A percentile compares a stretch with the other conserved stretches of the same genome.
phyloP scores from a whole-genome alignment of 2,329 filamentous ascomycete species.

The Hymenoscyphus fraxineus region DNA sequence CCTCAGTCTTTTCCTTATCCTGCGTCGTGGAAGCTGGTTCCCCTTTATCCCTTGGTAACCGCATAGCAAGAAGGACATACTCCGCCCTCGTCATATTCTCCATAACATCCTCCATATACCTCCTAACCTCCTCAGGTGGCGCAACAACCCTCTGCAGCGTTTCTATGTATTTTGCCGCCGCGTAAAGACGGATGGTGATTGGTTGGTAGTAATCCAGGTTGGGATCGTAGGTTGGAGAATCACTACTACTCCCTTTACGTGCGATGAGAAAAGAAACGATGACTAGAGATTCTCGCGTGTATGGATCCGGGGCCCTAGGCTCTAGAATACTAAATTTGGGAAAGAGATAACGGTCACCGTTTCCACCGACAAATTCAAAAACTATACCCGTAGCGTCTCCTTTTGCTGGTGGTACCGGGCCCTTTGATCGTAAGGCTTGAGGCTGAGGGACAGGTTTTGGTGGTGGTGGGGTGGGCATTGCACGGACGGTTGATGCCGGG shows the following conservation, averaged over 20 bases:
- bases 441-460: conserved; percentile 36
- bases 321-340: conserved; percentile 76
- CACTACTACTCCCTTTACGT: conserved; percentile 64
- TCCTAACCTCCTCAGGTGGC: conserved; percentile 57
- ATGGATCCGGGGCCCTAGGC: conserved; percentile 52
- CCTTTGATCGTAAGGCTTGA: conserved; percentile 58
- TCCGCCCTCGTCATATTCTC: conserved; percentile 65
- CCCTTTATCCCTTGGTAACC: conserved; percentile 47
- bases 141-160: conserved; percentile 59
- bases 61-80: conserved; percentile 64
- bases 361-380: conserved; percentile 64
- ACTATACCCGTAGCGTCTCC: conserved; percentile 64
- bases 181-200: conserved; percentile 59
- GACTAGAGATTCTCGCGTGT: conserved; percentile 53
- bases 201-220: conserved; percentile 72
- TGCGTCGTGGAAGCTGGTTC: conserved; percentile 15
- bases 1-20: conserved; percentile 5
- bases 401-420: conserved; percentile 50
- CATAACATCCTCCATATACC: conserved; percentile 70
- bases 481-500: conserved; percentile 9
- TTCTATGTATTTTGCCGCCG: conserved; percentile 54
- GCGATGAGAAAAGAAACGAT: conserved; percentile 76
- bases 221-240: conserved; percentile 57
- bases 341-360: conserved; percentile 73
- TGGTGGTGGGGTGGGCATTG: conserved; percentile 21